Conservation (phyloP, 768 basidiomycete species). For the Exidia glandulosa region DNA sequence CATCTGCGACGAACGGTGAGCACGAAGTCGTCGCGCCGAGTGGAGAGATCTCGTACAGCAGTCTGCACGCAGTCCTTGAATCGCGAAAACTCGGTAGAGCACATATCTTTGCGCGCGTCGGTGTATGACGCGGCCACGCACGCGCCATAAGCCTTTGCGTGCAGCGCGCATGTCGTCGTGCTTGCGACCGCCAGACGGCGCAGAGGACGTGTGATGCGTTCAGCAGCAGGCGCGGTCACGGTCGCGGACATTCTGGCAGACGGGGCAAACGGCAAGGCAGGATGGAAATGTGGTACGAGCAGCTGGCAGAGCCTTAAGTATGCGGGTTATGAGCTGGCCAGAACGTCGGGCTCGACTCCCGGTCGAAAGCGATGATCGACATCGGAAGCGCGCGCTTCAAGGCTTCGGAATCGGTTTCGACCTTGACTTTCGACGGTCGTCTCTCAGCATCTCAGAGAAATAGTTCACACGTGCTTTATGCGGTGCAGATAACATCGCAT, state of each 20-base stretch:
- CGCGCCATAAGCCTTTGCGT: constrained; percentile 76
- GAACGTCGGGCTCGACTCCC: neutral
- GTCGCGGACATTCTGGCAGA: neutral
- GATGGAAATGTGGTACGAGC: neutral
- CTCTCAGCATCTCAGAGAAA: no score
- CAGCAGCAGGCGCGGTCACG: neutral
- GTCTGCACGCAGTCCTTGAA: constrained; percentile 76
- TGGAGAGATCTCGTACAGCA: constrained; percentile 50
- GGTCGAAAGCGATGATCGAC: neutral
- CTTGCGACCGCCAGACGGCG: constrained; percentile 58
- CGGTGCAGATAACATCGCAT: no score
- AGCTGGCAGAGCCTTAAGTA: neutral
- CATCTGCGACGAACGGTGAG: constrained; percentile 28
- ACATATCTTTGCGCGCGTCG: constrained; percentile 76
- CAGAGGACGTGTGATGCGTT: constrained; percentile 31
- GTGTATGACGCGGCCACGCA: constrained; percentile 77
- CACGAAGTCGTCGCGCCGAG: neutral
- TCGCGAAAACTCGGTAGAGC: constrained; percentile 69
- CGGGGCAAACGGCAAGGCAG: no score
- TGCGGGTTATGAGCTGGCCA: neutral
- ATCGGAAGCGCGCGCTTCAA: no score
- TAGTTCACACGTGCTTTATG: no score
- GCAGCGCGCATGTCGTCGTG: constrained; percentile 56
- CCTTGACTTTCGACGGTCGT: no score
- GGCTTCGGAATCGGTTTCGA: no score